These are phyloP conservation scores for Anthostomella pinea DNA, from an alignment of 2,329 filamentous ascomycete species.

Conservation along the genomic window DNA sequence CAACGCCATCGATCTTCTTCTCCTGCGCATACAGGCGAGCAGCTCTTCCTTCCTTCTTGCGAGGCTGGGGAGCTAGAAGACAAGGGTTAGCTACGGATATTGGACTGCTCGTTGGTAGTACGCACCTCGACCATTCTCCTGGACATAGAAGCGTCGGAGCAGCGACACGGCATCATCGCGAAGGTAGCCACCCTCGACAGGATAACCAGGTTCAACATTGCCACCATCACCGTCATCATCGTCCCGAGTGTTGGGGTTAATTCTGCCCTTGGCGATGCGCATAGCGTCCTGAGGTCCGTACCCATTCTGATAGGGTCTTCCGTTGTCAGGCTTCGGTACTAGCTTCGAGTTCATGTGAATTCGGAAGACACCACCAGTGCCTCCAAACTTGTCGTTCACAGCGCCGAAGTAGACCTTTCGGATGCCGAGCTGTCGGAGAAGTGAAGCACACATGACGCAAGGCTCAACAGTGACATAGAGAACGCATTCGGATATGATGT, in stretches of 20 bases:
- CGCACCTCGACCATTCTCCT: conserved; percentile 90
- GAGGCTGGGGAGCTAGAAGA: conserved; percentile 31
- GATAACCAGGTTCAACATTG: conserved; percentile 74
- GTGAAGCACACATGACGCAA: conserved; percentile 97
- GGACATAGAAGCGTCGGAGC: conserved; percentile 91
- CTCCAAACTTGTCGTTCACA: conserved; percentile 94
- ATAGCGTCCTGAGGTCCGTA: conserved; percentile 28
- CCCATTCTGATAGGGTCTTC: conserved; percentile 31
- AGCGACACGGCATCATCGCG: conserved; percentile 91
- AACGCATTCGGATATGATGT: conserved; percentile 66
- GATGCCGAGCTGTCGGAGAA: conserved; percentile 84
- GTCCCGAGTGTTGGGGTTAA: conserved; percentile 35
- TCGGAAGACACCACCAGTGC: conserved; percentile 88
- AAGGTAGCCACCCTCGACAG: conserved; percentile 82
- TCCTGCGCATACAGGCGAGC: conserved; percentile 33
- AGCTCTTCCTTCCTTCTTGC: conserved; percentile 36
- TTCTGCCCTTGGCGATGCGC: conserved; percentile 37
- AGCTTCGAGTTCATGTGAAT: conserved; percentile 66
- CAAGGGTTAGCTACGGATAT: conserved; percentile 12
- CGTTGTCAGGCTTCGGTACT: conserved; percentile 24
- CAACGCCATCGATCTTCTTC: conserved; percentile 18
- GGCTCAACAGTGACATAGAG: conserved; percentile 98
- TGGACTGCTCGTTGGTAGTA: conserved; percentile 6
- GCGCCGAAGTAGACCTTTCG: conserved; percentile 92
- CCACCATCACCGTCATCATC: conserved; percentile 53